Base-by-base conservation (phyloP, 208 protist species). In the Leishmania braziliensis region DNA sequence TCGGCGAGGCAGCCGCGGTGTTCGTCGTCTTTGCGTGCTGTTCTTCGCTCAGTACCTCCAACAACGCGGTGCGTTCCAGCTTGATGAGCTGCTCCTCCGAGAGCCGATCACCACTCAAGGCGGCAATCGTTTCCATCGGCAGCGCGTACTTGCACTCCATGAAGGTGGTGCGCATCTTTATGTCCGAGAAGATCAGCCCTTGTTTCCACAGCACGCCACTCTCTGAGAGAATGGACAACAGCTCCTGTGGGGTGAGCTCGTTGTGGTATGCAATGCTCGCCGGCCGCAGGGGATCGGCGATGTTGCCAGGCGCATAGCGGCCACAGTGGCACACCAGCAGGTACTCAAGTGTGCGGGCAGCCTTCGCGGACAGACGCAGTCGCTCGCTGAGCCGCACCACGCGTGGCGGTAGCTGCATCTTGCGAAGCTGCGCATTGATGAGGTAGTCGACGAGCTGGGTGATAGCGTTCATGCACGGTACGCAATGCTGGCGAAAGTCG, bases 1-100 rank as follows among this genome's bases (percentile, higher is more conserved):
- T 74, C 39, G 58, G 14, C 9, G 69, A 18, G 12, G 56, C 54
- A 26, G 29, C 58, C 3, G 72, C 75, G 6, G 66, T 65, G 69
- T 5, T 29, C 39, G 54, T 39, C 33, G 50, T 8, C 48, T 58
- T 60, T 74, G 63, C 54, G 26, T 78, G 77, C 39, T 71, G 77
- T 63, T 89, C 81, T 71, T 90, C 90, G 43, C 66, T 86, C 48
- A 98, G 81, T 46, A 98, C 80, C 46, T 96, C 92, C 33, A 89
- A 85, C 26, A 98, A 88, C 36, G 86, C 86, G 36, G 96, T 98
- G 20, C 95, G 95, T 81, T 98, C 95, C 74, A 98, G 87, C 83
- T 98, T 98, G 65, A 98, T 93, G n/a, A 98, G 82, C 80, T 97
- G 91, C 68, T 95, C 93, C 74, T 95, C 88, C n/a, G 92, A 92